Evolutionary conservation across 495 filamentous ascomycete genomes (phyloP).

Genomic region (Lindgomyces ingoldianus): DNA sequence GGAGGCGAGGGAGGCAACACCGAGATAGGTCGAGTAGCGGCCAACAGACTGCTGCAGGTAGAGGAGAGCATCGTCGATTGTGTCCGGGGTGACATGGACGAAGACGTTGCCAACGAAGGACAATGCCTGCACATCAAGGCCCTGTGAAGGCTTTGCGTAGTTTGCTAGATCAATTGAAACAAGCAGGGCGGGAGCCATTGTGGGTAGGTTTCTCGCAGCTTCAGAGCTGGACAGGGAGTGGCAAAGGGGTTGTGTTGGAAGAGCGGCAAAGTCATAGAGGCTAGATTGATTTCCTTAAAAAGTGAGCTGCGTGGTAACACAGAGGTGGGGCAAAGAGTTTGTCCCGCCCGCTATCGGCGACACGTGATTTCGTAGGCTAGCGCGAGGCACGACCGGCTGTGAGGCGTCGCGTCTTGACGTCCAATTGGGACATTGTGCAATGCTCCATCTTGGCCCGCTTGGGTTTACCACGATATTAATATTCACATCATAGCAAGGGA

Average conservation of each 20-base stretch:
- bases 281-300: not conserved
- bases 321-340: not conserved
- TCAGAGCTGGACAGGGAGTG: not conserved
- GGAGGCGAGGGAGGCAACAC: conserved; percentile 69
- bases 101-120: conserved; percentile 77
- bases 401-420: no score
- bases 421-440: no score
- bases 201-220: conserved; percentile 1
- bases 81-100: conserved; percentile 61
- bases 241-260: not conserved
- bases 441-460: no score
- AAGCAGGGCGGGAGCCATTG: conserved; percentile 45
- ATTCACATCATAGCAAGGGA: no score
- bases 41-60: conserved; percentile 70
- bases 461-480: no score
- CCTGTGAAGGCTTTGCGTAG: conserved; percentile 52
- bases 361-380: not conserved
- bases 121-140: conserved; percentile 68
- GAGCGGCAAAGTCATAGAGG: not conserved
- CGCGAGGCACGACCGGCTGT: not conserved
- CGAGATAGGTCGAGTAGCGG: conserved; percentile 69
- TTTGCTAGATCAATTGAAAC: conserved; percentile 59
- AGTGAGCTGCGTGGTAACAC: not conserved
- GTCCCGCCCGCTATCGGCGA: not conserved
- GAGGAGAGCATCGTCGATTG: conserved; percentile 59